These are phyloP conservation scores for Pichia phayaonensis DNA, from an alignment of 805 yeast genomes.

Conservation along the genomic window DNA sequence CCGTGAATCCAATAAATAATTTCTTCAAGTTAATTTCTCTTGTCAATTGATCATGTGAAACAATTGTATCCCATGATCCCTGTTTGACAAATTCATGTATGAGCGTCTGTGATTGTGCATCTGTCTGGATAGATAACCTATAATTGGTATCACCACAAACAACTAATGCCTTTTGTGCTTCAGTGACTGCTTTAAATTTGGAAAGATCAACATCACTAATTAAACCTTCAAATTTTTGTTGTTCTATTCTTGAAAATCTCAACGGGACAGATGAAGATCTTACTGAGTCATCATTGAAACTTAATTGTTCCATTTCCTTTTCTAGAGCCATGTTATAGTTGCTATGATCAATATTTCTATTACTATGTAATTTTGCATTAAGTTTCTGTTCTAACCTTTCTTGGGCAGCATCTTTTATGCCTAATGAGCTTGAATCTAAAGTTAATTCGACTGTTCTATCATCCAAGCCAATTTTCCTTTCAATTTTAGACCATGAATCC, in stretches of 20 bases:
- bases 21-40: conserved; percentile 26
- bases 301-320: neutral
- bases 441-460: conserved; percentile 10
- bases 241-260: conserved; percentile 14
- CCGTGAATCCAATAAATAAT: conserved; percentile 39
- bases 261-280: conserved; percentile 2
- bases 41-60: conserved; percentile 38
- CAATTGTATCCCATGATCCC: conserved; percentile 28
- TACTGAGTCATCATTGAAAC: neutral
- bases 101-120: conserved; percentile 8
- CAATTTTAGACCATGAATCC: conserved; percentile 13
- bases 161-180: conserved; percentile 24
- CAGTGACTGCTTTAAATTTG: neutral
- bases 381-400: conserved; percentile 3
- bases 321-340: neutral
- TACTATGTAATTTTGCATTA: neutral
- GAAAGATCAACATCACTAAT: conserved; percentile 1
- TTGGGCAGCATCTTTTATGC: neutral
- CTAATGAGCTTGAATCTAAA: neutral
- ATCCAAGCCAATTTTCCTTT: conserved; percentile 8
- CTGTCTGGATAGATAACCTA: conserved; percentile 26
- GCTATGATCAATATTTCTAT: neutral
- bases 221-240: conserved; percentile 6
- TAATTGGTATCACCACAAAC: conserved; percentile 52
- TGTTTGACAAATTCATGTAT: conserved; percentile 6